Base-by-base conservation (phyloP, 2,329 filamentous ascomycete genomes). In the Cordyceps militaris region DNA sequence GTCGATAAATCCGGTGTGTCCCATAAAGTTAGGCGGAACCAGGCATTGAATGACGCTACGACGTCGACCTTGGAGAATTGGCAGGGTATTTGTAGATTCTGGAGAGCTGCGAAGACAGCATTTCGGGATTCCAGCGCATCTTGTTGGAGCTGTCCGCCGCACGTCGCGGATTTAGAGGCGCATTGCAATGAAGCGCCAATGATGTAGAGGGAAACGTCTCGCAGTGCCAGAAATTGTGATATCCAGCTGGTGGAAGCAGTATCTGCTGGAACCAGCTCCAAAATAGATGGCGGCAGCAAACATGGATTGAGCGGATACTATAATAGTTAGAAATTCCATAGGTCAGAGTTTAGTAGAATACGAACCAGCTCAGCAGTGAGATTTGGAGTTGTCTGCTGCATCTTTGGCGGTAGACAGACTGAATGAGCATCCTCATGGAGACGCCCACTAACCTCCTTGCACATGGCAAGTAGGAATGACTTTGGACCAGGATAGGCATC, bases 101-200 rank as follows among this genome's bases (percentile, higher is more conserved):
- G 70, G 1, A 74, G 64, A 0, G 68, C 66, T 13, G 64, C 61
- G n/a, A 74, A 60, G 21, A 74, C 63, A 3, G 72, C 71, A 61
- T 73, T 72, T 49, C 73, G 65, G 38, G 71, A 68, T 30, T 64
- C 65, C 10, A 69, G 67, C 10, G 70, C 71, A 1, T 68, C 65
- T 3, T 67, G 60, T 49, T 70, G 68, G 7, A 75, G 66, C 9
- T 64, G 67, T 23, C 68, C 43, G 62, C 73, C 67, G n/a, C 65
- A 64, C 5, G 64, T 69, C 48, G 72, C 72, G 49, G 65, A 61
- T 51, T 72, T 71, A 13, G 69, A 68, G 3, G 64, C 61, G 58
- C 72, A 71, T 46, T 75, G 73, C 26, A 75, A 57, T 1, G 70
- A 73, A 13, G 73, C 72, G 13, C 68, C 72, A 9, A 74, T 67